A percentile compares a stretch with the other conserved stretches of the same genome.
Conservation (phyloP, 306 rosid species). For the Arachis hypogaea region DNA sequence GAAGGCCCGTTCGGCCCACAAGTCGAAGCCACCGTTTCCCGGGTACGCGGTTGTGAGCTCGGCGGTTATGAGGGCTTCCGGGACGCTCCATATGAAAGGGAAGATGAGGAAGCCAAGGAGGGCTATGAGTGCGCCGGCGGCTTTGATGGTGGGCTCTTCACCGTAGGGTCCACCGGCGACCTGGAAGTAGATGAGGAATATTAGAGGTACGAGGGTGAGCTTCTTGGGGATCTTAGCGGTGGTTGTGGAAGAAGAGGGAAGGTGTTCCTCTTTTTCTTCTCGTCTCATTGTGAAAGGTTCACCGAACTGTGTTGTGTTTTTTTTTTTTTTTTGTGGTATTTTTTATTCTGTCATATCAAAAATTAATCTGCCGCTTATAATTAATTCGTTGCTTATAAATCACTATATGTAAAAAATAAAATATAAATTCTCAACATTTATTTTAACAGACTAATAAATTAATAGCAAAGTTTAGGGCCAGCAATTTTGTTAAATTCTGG, state of each 20-base stretch:
- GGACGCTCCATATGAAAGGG: slow-evolving; percentile 51
- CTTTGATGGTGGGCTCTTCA: slow-evolving; percentile 48
- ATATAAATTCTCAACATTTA: no score
- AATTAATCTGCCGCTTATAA: no score
- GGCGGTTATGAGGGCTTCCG: slow-evolving; percentile 47
- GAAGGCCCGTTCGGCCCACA: slow-evolving; percentile 47
- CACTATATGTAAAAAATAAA: no score
- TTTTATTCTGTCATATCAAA: no score
- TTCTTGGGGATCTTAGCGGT: neutral
- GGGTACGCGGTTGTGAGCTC: slow-evolving; percentile 44
- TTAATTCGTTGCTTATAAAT: no score
- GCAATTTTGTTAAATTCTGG: no score
- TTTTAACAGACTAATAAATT: no score
- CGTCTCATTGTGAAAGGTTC: neutral
- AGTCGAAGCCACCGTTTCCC: slow-evolving; percentile 44
- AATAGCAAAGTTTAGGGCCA: no score
- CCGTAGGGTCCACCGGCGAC: slow-evolving; percentile 55
- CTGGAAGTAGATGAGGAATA: slow-evolving; percentile 52
- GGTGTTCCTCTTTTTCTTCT: neutral
- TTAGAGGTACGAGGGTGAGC: slow-evolving; percentile 40
- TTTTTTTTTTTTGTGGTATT: no score
- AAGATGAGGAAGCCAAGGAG: slow-evolving; percentile 43
- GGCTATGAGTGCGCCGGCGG: slow-evolving; percentile 46
- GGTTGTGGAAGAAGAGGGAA: neutral
- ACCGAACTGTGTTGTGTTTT: no score